These are phyloP conservation scores for Alternaria sp. DNA, from an alignment of 2,329 filamentous ascomycete species.

Conservation along the genomic window DNA sequence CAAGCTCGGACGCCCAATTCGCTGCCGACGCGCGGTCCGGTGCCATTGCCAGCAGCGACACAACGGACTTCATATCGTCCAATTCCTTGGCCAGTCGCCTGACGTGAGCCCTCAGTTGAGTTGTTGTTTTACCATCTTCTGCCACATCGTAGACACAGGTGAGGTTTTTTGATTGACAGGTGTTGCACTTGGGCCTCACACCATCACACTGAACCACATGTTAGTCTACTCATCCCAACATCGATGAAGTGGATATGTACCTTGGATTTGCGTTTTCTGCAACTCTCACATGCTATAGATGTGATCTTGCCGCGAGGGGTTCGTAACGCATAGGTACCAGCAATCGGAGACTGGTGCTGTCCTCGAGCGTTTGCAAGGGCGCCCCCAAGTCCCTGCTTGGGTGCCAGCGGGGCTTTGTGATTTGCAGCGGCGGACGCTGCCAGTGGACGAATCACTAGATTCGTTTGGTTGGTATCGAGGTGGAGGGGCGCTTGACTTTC, in stretches of 20 bases:
- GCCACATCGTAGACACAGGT: conserved; percentile 51
- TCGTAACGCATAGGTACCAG: conserved; percentile 48
- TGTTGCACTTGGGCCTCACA: conserved; percentile 51
- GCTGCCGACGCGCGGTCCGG: conserved; percentile 47
- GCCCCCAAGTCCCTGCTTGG: conserved; percentile 48
- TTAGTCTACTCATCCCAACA: conserved; percentile 18
- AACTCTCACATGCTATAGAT: conserved; percentile 52
- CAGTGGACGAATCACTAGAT: conserved; percentile 43
- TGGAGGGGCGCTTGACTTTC: conserved; percentile 40
- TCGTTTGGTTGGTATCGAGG: conserved; percentile 40
- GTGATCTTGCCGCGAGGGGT: conserved; percentile 52
- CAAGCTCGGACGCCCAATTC: conserved; percentile 48
- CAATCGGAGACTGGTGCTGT: conserved; percentile 48
- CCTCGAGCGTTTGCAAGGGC: conserved; percentile 41
- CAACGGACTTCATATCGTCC: conserved; percentile 51
- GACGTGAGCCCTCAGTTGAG: conserved; percentile 50
- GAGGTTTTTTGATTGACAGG: conserved; percentile 50
- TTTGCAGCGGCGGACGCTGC: conserved; percentile 32
- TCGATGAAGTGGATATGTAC: conserved; percentile 21
- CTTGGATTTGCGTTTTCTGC: conserved; percentile 52
- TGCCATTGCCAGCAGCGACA: conserved; percentile 47
- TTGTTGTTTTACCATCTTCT: conserved; percentile 52
- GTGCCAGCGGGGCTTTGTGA: conserved; percentile 50
- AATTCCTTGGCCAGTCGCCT: conserved; percentile 49
- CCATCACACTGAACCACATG: conserved; percentile 44